A percentile compares a stretch with the other conserved stretches of the same genome.
phyloP scores from a whole-genome alignment of 257 asterid genomes.

The Solanum acaule region DNA sequence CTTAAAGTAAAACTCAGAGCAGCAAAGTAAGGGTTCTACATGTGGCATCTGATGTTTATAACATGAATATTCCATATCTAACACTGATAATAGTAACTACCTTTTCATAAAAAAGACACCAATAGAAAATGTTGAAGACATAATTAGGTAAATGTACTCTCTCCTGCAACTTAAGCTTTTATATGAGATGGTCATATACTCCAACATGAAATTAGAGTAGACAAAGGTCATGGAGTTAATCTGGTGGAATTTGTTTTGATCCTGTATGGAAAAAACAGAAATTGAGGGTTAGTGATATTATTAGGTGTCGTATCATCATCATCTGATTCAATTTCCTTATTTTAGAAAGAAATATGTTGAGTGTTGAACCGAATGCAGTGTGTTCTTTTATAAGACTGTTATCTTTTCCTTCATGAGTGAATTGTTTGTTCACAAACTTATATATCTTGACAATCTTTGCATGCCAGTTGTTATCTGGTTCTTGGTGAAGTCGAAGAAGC shows the following conservation, averaged over 20 bases:
- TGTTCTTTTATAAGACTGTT: neutral
- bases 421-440: neutral
- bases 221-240: neutral
- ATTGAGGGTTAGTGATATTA: neutral
- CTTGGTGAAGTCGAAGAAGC: slow-evolving; percentile 87
- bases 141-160: neutral
- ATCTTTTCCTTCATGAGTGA: neutral
- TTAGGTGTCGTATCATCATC: neutral
- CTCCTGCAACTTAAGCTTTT: neutral
- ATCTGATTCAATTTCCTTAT: neutral
- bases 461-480: slow-evolving; percentile 62
- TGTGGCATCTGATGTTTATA: neutral
- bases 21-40: slow-evolving; percentile 58
- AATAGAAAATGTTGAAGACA: neutral
- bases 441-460: neutral
- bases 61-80: neutral
- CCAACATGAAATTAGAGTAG: neutral
- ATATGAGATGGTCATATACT: neutral
- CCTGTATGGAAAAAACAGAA: neutral
- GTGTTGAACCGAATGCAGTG: neutral
- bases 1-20: slow-evolving; percentile 70
- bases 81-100: neutral
- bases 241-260: neutral
- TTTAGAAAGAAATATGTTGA: neutral
- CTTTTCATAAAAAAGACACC: neutral